Percentiles rank a stretch among this genome's conserved stretches.
Evolutionary conservation across 2,329 filamentous ascomycete genomes (phyloP).

Genomic region (Neopestalotiopsis sp.): DNA sequence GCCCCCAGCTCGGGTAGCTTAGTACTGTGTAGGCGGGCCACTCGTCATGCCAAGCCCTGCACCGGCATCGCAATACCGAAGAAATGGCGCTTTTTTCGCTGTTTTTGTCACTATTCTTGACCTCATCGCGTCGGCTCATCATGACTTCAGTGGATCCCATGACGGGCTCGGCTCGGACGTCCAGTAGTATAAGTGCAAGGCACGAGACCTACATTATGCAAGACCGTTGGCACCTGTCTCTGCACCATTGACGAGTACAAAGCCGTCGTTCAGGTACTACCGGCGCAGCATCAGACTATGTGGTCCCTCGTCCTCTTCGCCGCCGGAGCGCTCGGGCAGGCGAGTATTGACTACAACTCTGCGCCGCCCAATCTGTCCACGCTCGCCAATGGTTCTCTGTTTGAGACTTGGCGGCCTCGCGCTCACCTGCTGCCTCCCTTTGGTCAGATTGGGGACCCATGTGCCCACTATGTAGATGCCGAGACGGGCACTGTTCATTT

Average conservation of each 20-base stretch:
- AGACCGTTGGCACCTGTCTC: background rate
- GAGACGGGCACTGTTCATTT: conserved; percentile 49
- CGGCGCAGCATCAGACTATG: background rate
- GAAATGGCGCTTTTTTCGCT: background rate
- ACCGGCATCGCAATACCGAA: background rate
- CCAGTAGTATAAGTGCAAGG: background rate
- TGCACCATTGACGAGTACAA: background rate
- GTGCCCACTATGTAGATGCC: conserved; percentile 51
- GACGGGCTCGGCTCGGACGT: background rate
- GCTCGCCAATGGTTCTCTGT: conserved; percentile 42
- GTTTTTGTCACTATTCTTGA: background rate
- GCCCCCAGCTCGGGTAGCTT: background rate
- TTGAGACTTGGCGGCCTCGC: conserved; percentile 39
- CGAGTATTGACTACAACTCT: conserved; percentile 38
- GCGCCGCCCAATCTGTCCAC: conserved; percentile 45
- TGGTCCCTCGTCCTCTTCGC: background rate
- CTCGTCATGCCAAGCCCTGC: background rate
- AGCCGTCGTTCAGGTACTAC: background rate
- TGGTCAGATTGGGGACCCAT: conserved; percentile 49
- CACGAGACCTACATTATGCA: background rate
- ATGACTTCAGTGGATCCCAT: background rate
- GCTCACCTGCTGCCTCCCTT: conserved; percentile 46
- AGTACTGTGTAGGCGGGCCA: background rate
- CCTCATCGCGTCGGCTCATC: background rate
- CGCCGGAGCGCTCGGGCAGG: conserved; percentile 2